Evolutionary conservation across 2,329 filamentous ascomycete genomes (phyloP).

Genomic region (Neopestalotiopsis rosae): DNA sequence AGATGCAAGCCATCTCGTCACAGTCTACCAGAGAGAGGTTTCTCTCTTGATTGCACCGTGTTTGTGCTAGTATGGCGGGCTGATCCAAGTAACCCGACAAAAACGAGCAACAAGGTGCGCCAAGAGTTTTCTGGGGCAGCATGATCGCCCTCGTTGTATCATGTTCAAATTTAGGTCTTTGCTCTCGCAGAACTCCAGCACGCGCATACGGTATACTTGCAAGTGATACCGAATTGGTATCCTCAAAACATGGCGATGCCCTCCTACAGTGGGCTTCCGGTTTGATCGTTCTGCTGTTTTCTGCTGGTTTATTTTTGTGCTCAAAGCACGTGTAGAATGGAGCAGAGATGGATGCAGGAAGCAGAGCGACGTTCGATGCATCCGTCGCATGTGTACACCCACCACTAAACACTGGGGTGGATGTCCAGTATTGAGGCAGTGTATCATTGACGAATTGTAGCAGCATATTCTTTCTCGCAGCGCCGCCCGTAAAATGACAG

Average conservation of each 20-base stretch:
- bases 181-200: background rate
- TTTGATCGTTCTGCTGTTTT: conserved; percentile 1
- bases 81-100: background rate
- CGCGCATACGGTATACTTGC: background rate
- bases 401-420: background rate
- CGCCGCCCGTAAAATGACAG: conserved; percentile 1
- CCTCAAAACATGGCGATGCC: background rate
- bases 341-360: background rate
- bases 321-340: background rate
- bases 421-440: conserved; percentile 2
- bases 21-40: too few relatives aligned
- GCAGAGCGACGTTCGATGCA: background rate
- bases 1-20: too few relatives aligned
- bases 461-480: background rate
- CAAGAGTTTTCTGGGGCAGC: conserved; percentile 4
- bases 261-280: background rate
- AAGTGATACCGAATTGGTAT: conserved; percentile 3
- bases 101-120: background rate
- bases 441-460: background rate
- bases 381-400: background rate
- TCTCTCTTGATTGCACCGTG: background rate
- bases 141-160: conserved; percentile 20
- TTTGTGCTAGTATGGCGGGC: background rate
- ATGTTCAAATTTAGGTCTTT: conserved; percentile 21
- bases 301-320: background rate